Base-by-base conservation (phyloP, 2,329 filamentous ascomycete species). In the Thelonectria blattea region DNA sequence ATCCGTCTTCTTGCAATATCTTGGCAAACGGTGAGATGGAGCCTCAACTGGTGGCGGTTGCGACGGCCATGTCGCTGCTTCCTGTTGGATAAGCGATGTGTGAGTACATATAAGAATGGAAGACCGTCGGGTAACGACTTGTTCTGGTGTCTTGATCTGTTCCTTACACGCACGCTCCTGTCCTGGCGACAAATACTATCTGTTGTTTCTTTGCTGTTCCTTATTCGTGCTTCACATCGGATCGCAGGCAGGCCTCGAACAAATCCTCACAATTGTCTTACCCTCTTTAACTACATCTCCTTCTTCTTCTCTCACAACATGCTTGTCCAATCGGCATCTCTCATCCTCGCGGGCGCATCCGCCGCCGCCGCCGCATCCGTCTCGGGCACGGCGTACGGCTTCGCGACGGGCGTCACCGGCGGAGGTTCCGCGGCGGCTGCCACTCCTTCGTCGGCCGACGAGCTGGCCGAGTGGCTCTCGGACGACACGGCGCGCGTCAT, bases 391-490 rank as follows among this genome's bases (percentile, higher is more conserved):
- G 67, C 72, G 2, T 73, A 72, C 30, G 72, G 72, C 39, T 74
- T 74, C 20, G 72, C 72, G 11, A 63, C 64, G 2, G 71, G 82
- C 39, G 80, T 82, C 2, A 85, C 83, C 30, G 83, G 83, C 48
- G 83, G 83, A 65, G 82, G 82, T 27, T 74, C 67, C 55, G 81
- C 81, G 12, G 72, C 78, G 15, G 75, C 81, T 5, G 65, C 62
- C 1, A 76, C 78, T 47, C 82, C 82, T n/a, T 72, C 71, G 14
- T 76, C 76, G 27, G 80, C 74, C 20, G 76, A 74, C 15, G 77
- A 86, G 74, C 79, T 85, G 59, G 65, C 73, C 2, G 32, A 66
- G 12, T 67, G 58, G 54, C 64, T 72, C 3, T 61, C 68, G n/a
- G 70, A 72, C n/a, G 70, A 72, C 5, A 66, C 64, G 2, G 64